A percentile compares a stretch with the other conserved stretches of the same genome.
phyloP scores from a whole-genome alignment of 2,329 filamentous ascomycete genomes.

The Erysiphe pulchra region DNA sequence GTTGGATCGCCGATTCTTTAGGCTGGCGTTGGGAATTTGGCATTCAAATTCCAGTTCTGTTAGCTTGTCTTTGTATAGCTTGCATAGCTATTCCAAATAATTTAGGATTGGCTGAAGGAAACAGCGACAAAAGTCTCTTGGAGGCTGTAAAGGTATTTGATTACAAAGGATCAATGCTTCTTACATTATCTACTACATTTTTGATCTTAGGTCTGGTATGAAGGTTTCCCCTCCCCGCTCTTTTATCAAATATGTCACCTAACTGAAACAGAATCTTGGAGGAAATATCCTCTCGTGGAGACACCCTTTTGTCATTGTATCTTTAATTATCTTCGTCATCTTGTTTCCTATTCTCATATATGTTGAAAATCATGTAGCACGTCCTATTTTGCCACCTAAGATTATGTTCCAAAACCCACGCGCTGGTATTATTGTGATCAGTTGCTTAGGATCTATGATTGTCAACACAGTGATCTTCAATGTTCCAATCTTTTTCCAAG shows the following conservation, averaged over 20 bases:
- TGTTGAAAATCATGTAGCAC: no score
- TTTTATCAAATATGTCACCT: no score
- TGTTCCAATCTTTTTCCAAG: constrained; percentile 50
- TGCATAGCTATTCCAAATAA: constrained; percentile 23
- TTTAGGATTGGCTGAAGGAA: constrained; percentile 22
- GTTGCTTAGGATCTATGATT: constrained; percentile 24
- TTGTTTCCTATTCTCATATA: no score
- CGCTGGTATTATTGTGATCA: constrained; percentile 30
- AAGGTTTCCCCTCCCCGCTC: no score
- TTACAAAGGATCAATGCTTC: no score
- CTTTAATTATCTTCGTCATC: no score
- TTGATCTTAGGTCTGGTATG: no score
- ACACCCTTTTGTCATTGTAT: no score
- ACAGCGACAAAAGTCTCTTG: constrained; percentile 18
- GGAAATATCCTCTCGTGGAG: no score
- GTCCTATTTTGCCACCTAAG: no score
- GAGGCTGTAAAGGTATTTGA: constrained; percentile 27
- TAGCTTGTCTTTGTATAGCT: constrained; percentile 21
- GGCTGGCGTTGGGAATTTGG: constrained; percentile 55
- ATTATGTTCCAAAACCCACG: constrained; percentile 22
- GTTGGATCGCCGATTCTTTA: constrained; percentile 39
- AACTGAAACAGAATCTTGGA: no score
- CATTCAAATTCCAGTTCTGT: constrained; percentile 27
- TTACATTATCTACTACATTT: no score
- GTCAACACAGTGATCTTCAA: constrained; percentile 33